phyloP scores from a whole-genome alignment of 2,329 filamentous ascomycete species.

The Ophiostoma sp. region DNA sequence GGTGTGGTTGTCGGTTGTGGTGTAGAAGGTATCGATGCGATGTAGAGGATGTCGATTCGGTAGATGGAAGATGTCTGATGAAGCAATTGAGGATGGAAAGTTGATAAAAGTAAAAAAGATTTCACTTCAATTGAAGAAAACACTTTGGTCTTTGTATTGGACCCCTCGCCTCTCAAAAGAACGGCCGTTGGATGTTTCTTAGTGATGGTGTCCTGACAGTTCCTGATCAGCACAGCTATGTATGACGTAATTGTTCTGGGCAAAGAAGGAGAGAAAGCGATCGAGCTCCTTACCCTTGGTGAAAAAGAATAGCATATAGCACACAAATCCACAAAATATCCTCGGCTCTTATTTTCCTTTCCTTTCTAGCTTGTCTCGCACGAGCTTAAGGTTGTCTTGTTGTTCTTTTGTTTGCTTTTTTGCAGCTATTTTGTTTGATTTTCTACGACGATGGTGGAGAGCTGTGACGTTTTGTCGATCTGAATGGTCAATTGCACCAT shows the following conservation, averaged over 20 bases:
- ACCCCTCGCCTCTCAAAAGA: neutral
- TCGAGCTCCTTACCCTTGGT: neutral
- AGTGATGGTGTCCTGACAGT: neutral
- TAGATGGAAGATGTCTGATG: neutral
- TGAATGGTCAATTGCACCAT: neutral
- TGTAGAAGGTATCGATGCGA: neutral
- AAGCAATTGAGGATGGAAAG: neutral
- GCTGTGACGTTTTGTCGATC: neutral
- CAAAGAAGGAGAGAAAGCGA: neutral
- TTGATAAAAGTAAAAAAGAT: neutral
- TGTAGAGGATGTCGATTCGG: neutral
- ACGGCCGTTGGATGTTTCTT: neutral
- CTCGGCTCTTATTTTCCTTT: neutral
- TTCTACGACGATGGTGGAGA: neutral
- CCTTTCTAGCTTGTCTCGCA: neutral
- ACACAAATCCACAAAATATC: neutral
- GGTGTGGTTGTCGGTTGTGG: neutral
- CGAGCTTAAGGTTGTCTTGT: neutral
- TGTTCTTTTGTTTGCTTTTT: neutral
- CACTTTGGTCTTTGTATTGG: neutral
- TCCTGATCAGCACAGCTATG: neutral
- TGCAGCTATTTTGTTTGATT: neutral
- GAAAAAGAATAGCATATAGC: neutral
- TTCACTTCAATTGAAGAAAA: neutral
- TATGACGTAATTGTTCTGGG: constrained; percentile 8